These are phyloP conservation scores for Diaporthe eres DNA, from an alignment of 2,329 filamentous ascomycete genomes.

Conservation along the genomic window DNA sequence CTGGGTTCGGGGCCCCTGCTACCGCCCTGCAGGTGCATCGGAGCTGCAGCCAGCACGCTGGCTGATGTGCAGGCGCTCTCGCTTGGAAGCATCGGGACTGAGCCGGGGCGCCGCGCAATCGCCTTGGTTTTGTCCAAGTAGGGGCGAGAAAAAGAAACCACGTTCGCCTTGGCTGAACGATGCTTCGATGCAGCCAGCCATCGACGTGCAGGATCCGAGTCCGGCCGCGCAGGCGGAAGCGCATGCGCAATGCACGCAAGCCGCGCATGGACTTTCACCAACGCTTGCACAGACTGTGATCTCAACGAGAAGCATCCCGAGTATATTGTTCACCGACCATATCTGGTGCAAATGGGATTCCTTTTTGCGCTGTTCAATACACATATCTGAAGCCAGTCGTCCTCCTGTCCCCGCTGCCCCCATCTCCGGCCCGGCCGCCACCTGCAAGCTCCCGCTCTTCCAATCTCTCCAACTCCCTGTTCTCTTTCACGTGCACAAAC, in stretches of 20 bases:
- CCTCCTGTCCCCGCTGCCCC: conserved; percentile 45
- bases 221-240: conserved; percentile 1
- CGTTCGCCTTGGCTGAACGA: conserved; percentile 5
- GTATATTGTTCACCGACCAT: neutral
- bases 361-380: conserved; percentile 43
- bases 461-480: conserved; percentile 66
- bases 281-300: neutral
- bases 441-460: conserved; percentile 28
- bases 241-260: conserved; percentile 22
- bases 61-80: conserved; percentile 8
- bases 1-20: neutral
- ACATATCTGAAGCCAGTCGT: conserved; percentile 50
- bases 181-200: neutral
- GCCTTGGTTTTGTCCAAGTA: conserved; percentile 9
- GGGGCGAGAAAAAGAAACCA: conserved; percentile 6
- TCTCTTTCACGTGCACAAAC: conserved; percentile 70
- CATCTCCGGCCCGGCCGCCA: conserved; percentile 53
- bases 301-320: neutral
- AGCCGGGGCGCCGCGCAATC: conserved; percentile 5
- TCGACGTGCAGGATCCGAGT: conserved; percentile 8
- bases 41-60: conserved; percentile 12
- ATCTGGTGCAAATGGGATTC: neutral
- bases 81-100: conserved; percentile 27
- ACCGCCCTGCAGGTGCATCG: conserved; percentile 3
- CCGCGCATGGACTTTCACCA: conserved; percentile 13